Evolutionary conservation across 202 grass and related monocot species (phyloP).

Genomic region (Bolboschoenoplectus hybrid): DNA sequence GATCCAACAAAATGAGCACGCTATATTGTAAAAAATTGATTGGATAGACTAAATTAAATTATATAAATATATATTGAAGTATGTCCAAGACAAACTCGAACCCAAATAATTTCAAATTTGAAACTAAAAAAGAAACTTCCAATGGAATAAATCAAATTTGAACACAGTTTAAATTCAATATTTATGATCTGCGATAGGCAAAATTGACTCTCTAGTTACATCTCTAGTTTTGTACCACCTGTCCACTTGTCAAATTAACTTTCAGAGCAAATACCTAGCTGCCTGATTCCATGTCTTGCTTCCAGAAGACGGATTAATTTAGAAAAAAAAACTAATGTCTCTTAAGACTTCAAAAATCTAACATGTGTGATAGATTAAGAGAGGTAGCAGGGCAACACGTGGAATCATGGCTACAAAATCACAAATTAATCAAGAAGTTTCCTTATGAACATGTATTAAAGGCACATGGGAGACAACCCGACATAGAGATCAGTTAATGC

Average conservation of each 20-base stretch:
- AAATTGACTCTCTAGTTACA: background rate
- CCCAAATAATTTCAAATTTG: slow-evolving; percentile 1
- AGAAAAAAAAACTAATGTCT: background rate
- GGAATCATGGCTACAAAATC: background rate
- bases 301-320: background rate
- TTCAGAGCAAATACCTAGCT: background rate
- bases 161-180: too few relatives aligned
- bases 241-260: background rate
- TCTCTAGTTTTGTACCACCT: background rate
- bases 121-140: background rate
- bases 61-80: background rate
- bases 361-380: slow-evolving; percentile 17
- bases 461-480: slow-evolving; percentile 10
- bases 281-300: background rate
- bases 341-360: background rate
- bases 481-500: background rate
- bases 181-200: too few relatives aligned
- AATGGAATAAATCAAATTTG: too few relatives aligned
- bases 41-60: background rate
- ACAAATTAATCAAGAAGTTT: background rate
- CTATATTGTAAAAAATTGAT: background rate
- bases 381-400: background rate
- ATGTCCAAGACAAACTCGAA: background rate
- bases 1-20: background rate
- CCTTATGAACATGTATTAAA: background rate